Evolutionary conservation across 495 filamentous ascomycete genomes (phyloP).

Genomic region (Talaromyces liani): DNA sequence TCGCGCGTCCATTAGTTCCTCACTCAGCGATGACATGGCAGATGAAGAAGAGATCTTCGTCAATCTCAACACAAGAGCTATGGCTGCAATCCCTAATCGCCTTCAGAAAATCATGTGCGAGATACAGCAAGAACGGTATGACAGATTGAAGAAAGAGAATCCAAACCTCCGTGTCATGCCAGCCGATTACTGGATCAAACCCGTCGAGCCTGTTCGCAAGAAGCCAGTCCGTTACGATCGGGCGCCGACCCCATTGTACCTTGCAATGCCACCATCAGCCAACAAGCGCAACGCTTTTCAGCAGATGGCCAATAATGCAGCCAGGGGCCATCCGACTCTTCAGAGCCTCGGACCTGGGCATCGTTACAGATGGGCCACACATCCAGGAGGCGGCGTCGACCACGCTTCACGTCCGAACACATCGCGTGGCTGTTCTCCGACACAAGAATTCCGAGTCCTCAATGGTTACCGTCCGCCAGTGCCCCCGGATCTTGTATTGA

Average conservation of each 20-base stretch:
- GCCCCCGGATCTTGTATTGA: slow-evolving; percentile 1
- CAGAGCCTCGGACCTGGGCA: slow-evolving; percentile 5
- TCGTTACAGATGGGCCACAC: background rate
- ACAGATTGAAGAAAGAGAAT: slow-evolving; percentile 8
- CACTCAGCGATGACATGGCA: slow-evolving; percentile 8
- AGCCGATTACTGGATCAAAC: slow-evolving; percentile 9
- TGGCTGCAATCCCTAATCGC: slow-evolving; percentile 15
- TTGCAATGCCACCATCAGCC: background rate
- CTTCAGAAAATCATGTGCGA: slow-evolving; percentile 21
- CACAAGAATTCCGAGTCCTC: slow-evolving; percentile 4
- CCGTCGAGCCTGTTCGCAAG: background rate
- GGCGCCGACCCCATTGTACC: slow-evolving; percentile 1
- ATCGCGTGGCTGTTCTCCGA: background rate
- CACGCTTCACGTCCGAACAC: background rate
- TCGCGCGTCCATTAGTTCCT: background rate
- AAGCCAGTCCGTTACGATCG: background rate
- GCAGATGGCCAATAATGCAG: background rate
- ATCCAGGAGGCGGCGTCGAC: background rate
- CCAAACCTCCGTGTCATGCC: slow-evolving; percentile 3
- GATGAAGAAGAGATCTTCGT: slow-evolving; percentile 21
- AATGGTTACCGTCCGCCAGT: slow-evolving; percentile 5
- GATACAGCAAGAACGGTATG: slow-evolving; percentile 18
- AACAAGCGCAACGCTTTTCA: background rate
- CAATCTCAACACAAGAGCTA: slow-evolving; percentile 17
- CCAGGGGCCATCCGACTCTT: background rate